Evolutionary conservation across 164 flowering plant species (phyloP).

Genomic region (Platanus orientalis): DNA sequence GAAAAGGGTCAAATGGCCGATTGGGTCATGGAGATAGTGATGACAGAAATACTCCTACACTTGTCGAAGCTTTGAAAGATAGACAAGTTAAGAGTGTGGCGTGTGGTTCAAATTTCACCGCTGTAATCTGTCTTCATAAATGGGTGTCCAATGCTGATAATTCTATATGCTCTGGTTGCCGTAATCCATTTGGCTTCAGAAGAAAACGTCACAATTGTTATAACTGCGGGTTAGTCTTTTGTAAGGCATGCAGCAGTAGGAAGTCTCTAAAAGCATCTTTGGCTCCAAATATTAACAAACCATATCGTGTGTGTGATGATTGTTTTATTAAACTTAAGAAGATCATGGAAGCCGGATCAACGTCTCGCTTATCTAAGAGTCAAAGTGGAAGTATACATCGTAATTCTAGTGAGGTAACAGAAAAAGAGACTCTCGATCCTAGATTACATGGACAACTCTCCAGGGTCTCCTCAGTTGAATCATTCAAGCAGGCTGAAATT

Average conservation of each 20-base stretch:
- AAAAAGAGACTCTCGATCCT: conserved; percentile 37
- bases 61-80: conserved; percentile 64
- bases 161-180: conserved; percentile 77
- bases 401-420: conserved; percentile 32
- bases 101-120: conserved; percentile 87
- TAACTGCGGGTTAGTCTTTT: conserved; percentile 89
- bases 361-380: conserved; percentile 29
- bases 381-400: conserved; percentile 26
- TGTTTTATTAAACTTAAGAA: conserved; percentile 75
- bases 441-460: conserved; percentile 40
- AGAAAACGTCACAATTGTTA: conserved; percentile 95
- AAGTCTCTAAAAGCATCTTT: conserved; percentile 80
- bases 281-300: conserved; percentile 78
- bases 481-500: conserved; percentile 40
- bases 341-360: conserved; percentile 35
- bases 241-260: conserved; percentile 81
- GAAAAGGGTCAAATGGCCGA: conserved; percentile 86
- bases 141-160: conserved; percentile 65
- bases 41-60: conserved; percentile 60
- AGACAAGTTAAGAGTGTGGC: conserved; percentile 73
- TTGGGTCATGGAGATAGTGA: conserved; percentile 83
- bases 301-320: conserved; percentile 92
- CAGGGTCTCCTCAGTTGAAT: conserved; percentile 59
- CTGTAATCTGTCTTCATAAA: conserved; percentile 77
- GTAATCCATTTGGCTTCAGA: conserved; percentile 63